Base-by-base conservation (phyloP, 1,284 basidiomycete species). In the Heterobasidion annosum region DNA sequence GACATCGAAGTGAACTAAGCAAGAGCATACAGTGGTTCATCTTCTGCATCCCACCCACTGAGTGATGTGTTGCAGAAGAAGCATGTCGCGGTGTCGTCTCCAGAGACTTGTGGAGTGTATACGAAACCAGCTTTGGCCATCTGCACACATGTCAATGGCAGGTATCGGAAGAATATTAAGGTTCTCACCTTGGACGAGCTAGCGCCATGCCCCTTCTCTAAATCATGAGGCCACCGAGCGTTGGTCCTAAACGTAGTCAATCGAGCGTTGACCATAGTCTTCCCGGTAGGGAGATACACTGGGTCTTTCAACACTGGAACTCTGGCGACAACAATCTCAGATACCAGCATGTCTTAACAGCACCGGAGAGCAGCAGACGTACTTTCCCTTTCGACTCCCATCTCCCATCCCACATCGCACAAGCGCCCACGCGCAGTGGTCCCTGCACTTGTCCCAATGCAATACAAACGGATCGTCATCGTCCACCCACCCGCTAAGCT, bases 71-170 rank as follows among this genome's bases (percentile, higher is more conserved):
- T 73, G 65, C 91, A 94, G 61, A 91, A 88, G 2, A 91, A 73
- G 65, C 91, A 94, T 0, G 81, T 80, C 0, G 82, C 88, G 0
- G 82, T 80, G 65, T 94, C 91, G 56, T 89, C 85, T 2, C 77
- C 82, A 3, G 71, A 62, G 10, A 72, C 66, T 56, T 79, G 75
- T 0, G 90, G 87, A 1, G 81, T 83, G 62, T 78, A 91, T 0
- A 90, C 77, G 62, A 93, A 93, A 3, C 91, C 91, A 1, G 90
- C 90, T 59, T 80, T 79, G 0, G 91, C 87, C 77, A 94, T 84
- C 91, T 93, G 53, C 13, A 55, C 34, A 52, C 16, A 54, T 53
- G 48, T 50, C 8, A 46, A 49, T 8, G 50, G 34, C 32, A 49
- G 13, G 19, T 25, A 40, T 25, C 3, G 3, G 25, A 25, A 5